phyloP scores from a whole-genome alignment of 352 stramenopile species.

The Pythium monospermum region DNA sequence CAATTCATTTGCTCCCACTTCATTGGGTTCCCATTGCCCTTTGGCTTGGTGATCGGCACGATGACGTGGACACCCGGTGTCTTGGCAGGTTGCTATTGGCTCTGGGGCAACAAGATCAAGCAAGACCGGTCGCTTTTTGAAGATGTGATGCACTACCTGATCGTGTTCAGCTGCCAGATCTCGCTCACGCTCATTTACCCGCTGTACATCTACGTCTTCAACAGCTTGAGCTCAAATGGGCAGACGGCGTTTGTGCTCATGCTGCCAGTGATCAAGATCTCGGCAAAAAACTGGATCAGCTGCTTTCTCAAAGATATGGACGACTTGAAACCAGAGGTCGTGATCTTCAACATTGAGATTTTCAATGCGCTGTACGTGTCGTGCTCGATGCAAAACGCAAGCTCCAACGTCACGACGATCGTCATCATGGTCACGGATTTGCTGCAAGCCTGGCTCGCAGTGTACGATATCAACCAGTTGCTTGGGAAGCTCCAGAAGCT shows the following conservation, averaged over 20 bases:
- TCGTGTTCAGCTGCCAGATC: constrained; percentile 31
- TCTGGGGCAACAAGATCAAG: background rate
- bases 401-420: constrained; percentile 17
- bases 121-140: background rate
- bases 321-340: constrained; percentile 34
- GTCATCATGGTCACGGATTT: constrained; percentile 28
- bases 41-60: constrained; percentile 23
- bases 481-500: constrained; percentile 1
- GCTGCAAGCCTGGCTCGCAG: constrained; percentile 22
- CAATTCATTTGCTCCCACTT: constrained; percentile 23
- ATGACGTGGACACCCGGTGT: background rate
- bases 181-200: constrained; percentile 36
- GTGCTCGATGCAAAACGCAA: constrained; percentile 25
- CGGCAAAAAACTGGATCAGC: constrained; percentile 31
- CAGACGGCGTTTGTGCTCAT: constrained; percentile 32
- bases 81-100: background rate
- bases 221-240: background rate
- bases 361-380: constrained; percentile 39
- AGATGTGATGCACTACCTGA: background rate
- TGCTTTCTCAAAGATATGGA: constrained; percentile 14
- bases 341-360: constrained; percentile 49
- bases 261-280: constrained; percentile 37
- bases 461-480: constrained; percentile 12
- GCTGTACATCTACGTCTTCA: constrained; percentile 36
- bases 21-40: constrained; percentile 41